Conservation (phyloP, 1,284 basidiomycete species). For the Cryptococcus sp. region DNA sequence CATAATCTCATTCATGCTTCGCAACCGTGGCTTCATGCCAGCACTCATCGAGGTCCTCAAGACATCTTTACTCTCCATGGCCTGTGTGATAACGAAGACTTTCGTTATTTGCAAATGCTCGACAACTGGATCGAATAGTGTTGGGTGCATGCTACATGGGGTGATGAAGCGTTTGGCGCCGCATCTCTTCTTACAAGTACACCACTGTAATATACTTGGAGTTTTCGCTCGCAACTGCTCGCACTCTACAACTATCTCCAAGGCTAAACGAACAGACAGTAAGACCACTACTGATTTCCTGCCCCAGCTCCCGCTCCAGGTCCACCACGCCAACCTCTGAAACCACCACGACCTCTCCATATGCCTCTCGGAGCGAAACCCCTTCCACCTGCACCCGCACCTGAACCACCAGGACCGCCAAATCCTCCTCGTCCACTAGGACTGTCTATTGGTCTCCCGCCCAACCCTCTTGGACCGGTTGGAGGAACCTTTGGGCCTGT, state of each 20-base stretch:
- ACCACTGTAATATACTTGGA: no score
- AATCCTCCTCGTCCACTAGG: neutral
- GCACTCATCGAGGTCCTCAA: no score
- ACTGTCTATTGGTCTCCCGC: neutral
- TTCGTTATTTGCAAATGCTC: no score
- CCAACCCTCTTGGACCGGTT: slow-evolving; percentile 17
- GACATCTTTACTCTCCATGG: no score
- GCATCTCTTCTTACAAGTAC: no score
- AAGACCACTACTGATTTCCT: slow-evolving; percentile 4
- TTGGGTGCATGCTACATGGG: no score
- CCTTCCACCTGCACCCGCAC: slow-evolving; percentile 10
- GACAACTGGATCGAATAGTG: no score
- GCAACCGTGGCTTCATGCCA: no score
- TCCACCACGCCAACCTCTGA: neutral
- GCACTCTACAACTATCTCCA: neutral
- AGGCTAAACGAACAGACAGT: neutral
- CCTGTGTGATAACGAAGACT: no score
- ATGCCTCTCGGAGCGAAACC: slow-evolving; percentile 1
- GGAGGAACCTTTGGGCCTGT: slow-evolving; percentile 30
- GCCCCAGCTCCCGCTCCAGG: slow-evolving; percentile 12
- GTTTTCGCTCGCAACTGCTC: no score
- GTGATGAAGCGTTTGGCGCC: no score
- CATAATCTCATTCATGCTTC: no score
- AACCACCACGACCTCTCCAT: slow-evolving; percentile 4
- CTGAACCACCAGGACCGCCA: neutral